Conservation (phyloP, 2,329 filamentous ascomycete species). For the Pestalotiopsis sp. region DNA sequence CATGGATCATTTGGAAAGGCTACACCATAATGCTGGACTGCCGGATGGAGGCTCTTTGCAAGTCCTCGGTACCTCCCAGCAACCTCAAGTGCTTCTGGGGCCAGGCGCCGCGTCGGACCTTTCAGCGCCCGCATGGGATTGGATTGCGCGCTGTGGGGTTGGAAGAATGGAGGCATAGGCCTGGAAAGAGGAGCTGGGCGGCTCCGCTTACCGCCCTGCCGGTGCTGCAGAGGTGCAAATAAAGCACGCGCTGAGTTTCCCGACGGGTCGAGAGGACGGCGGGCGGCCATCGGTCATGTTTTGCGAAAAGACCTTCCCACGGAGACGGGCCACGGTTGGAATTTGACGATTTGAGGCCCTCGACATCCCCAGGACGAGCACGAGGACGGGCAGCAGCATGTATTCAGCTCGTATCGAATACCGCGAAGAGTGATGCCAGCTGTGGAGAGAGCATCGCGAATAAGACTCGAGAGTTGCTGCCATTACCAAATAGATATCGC, state of each 20-base stretch:
- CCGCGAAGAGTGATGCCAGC: constrained; percentile 20
- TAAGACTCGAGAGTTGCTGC: constrained; percentile 26
- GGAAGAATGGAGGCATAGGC: not conserved
- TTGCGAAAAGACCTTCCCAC: not conserved
- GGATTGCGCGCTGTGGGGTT: not conserved
- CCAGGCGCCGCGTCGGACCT: not conserved
- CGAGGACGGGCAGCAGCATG: not conserved
- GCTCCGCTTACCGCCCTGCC: constrained; percentile 8
- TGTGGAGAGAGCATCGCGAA: constrained; percentile 21
- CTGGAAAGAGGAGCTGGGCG: not conserved
- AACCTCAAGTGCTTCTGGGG: constrained; percentile 10
- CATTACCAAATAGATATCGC: constrained; percentile 54
- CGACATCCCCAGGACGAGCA: not conserved
- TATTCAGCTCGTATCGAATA: constrained; percentile 15
- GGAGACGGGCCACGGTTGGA: not conserved
- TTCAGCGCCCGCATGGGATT: constrained; percentile 10
- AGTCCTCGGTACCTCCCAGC: constrained; percentile 22
- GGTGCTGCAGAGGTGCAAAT: not conserved
- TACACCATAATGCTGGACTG: constrained; percentile 6
- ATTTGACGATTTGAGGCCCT: not conserved
- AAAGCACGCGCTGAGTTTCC: not conserved
- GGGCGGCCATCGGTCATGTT: not conserved
- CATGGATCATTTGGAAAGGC: constrained; percentile 10
- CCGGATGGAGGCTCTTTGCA: constrained; percentile 23
- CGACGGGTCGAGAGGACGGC: not conserved